Base-by-base conservation (phyloP, 2,329 filamentous ascomycete genomes). In the Fusarium anthophilum region DNA sequence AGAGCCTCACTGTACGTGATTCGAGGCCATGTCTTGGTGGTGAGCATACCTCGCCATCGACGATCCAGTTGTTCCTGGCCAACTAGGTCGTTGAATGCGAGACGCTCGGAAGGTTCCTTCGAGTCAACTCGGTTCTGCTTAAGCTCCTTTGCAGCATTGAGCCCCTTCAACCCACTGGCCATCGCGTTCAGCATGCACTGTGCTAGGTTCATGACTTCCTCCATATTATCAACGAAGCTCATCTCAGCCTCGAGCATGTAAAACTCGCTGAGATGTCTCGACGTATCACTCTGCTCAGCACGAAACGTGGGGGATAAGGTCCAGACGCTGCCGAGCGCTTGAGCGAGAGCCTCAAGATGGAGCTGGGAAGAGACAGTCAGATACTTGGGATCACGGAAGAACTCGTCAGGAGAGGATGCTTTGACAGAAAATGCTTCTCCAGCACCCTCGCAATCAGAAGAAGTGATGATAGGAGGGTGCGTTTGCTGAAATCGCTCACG, bases 231-330 rank as follows among this genome's bases (percentile, higher is more conserved):
- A 47, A 92, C 89, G 81, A 98, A 98, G 78, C 91, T 92, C 80
- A 95, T 86, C 82, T 99, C 96, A 22, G 92, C 95, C 83, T 99
- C 96, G 6, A 99, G 89, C 96, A 99, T 98, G 84, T 98, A 98
- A 79, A 99, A 98, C 80, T 99, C 96, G 84, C 94, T 98, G 70
- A 99, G 86, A 83, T 99, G 96, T 35, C 96, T 91, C 11, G 95
- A 92, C 0, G 96, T 98, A 79, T 98, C 95, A 82, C 95, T 98
- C 80, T 91, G 92, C 82, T 98, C 96, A 8, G 96, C 96, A 43
- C 96, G 91, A 80, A 99, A 99, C 0, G 95, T 97, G 6, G 96
- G 96, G 9, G 95, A 96, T 17, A 99, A 84, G 3, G 95, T 93
- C 95, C 96, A 99, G 13, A 98, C 96, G 77, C 93, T 94, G 44